A percentile compares a stretch with the other conserved stretches of the same genome.
These are phyloP conservation scores for Massarina eburnea DNA, from an alignment of 2,329 filamentous ascomycete species.

Conservation along the genomic window DNA sequence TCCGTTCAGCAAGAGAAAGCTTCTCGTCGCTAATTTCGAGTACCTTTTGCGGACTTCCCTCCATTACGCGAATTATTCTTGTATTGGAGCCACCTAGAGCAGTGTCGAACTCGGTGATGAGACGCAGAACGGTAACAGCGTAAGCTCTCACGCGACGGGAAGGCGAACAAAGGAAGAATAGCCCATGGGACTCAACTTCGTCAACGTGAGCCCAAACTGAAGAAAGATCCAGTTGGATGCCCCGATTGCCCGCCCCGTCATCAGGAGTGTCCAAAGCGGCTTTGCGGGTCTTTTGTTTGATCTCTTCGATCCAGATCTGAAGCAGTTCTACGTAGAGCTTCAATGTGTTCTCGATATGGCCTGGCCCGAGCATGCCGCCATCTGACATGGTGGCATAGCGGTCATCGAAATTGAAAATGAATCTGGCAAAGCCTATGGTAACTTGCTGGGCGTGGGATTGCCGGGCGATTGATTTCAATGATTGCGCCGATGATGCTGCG, in stretches of 20 bases:
- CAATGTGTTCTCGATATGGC: constrained; percentile 92
- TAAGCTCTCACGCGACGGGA: constrained; percentile 86
- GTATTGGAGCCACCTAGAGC: constrained; percentile 80
- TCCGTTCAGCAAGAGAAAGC: constrained; percentile 87
- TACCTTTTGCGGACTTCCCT: constrained; percentile 83
- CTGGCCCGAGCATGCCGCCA: constrained; percentile 90
- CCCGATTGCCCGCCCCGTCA: constrained; percentile 71
- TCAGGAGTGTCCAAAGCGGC: constrained; percentile 62
- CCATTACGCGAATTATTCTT: constrained; percentile 87
- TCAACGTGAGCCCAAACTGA: constrained; percentile 92
- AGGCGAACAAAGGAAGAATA: constrained; percentile 97
- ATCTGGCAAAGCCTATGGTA: constrained; percentile 92
- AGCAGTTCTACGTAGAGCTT: constrained; percentile 90
- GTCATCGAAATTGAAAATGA: constrained; percentile 98
- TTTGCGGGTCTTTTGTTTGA: constrained; percentile 80
- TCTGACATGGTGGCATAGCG: constrained; percentile 98
- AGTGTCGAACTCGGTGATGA: constrained; percentile 91
- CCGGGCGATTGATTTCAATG: constrained; percentile 89
- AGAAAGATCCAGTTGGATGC: constrained; percentile 79
- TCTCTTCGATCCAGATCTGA: constrained; percentile 97
- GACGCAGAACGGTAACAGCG: constrained; percentile 85
- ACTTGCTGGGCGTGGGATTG: constrained; percentile 94
- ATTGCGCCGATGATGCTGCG: constrained; percentile 86
- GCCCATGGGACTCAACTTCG: constrained; percentile 91
- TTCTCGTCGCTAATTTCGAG: constrained; percentile 93